Conservation (phyloP, 768 basidiomycete genomes). For the Russula earlei region DNA sequence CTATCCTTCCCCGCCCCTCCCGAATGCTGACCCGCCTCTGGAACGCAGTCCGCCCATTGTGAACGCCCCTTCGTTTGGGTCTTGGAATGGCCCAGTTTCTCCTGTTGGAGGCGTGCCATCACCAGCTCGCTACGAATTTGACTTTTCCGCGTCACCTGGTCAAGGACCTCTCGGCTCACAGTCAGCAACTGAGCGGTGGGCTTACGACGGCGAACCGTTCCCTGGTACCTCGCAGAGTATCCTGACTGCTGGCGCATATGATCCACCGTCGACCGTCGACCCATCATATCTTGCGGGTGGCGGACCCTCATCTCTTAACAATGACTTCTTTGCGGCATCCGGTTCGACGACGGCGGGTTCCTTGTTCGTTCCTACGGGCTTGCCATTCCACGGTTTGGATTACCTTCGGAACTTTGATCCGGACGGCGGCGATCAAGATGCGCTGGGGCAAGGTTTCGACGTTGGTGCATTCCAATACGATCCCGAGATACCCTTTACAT, state of each 20-base stretch:
- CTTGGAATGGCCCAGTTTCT: slow-evolving; percentile 17
- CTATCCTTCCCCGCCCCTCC: slow-evolving; percentile 59
- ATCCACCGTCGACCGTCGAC: slow-evolving; percentile 17
- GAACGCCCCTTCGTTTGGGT: slow-evolving; percentile 31
- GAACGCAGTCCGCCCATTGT: slow-evolving; percentile 50
- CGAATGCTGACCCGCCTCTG: slow-evolving; percentile 38
- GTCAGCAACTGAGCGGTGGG: slow-evolving; percentile 2
- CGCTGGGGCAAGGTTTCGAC: slow-evolving; percentile 55
- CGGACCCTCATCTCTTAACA: background rate
- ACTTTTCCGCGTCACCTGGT: slow-evolving; percentile 7
- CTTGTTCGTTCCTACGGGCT: slow-evolving; percentile 59
- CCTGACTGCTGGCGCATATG: background rate
- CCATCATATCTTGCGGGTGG: slow-evolving; percentile 18
- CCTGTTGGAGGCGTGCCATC: slow-evolving; percentile 10
- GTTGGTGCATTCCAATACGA: slow-evolving; percentile 64
- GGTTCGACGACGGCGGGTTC: slow-evolving; percentile 45
- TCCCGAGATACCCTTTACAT: slow-evolving; percentile 67
- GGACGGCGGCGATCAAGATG: slow-evolving; percentile 35
- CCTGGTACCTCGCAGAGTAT: slow-evolving; percentile 7
- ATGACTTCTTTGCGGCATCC: slow-evolving; percentile 30
- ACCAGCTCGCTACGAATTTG: slow-evolving; percentile 18
- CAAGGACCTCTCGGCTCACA: slow-evolving; percentile 9
- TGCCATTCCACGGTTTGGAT: slow-evolving; percentile 81
- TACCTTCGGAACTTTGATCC: slow-evolving; percentile 71
- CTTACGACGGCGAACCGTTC: slow-evolving; percentile 15